These are phyloP conservation scores for Aspergillus sp. DNA, from an alignment of 2,329 filamentous ascomycete genomes.

Conservation along the genomic window DNA sequence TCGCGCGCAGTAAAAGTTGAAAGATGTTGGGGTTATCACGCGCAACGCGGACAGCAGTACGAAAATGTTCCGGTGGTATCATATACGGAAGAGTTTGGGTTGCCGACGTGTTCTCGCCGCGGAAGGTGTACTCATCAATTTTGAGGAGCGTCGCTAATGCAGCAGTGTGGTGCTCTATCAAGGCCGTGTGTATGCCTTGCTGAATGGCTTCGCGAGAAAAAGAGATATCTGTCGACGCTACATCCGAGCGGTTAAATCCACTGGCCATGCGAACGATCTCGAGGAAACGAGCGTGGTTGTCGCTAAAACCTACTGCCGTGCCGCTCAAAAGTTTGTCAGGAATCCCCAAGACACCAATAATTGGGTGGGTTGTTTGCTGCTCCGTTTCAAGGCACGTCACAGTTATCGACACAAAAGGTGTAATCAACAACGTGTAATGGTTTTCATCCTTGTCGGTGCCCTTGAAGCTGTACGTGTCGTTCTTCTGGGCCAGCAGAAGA, in stretches of 20 bases:
- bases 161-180: slow-evolving; percentile 30
- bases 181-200: slow-evolving; percentile 41
- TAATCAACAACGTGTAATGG: slow-evolving; percentile 23
- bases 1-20: slow-evolving; percentile 36
- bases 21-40: slow-evolving; percentile 29
- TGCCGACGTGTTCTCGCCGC: slow-evolving; percentile 11
- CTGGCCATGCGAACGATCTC: slow-evolving; percentile 37
- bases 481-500: slow-evolving; percentile 21
- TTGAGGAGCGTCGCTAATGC: slow-evolving; percentile 39
- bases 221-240: slow-evolving; percentile 14
- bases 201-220: slow-evolving; percentile 36
- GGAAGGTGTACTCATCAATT: slow-evolving; percentile 34
- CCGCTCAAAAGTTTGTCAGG: slow-evolving; percentile 18
- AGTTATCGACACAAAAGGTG: slow-evolving; percentile 19
- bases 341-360: slow-evolving; percentile 21
- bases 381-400: slow-evolving; percentile 17
- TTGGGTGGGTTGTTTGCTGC: slow-evolving; percentile 10
- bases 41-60: slow-evolving; percentile 28
- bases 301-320: slow-evolving; percentile 27
- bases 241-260: slow-evolving; percentile 19
- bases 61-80: slow-evolving; percentile 36
- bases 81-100: slow-evolving; percentile 19
- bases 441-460: slow-evolving; percentile 12
- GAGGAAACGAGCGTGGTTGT: slow-evolving; percentile 32
- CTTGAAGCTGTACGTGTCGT: slow-evolving; percentile 17